Base-by-base conservation (phyloP, 2,329 filamentous ascomycete genomes). In the Alternaria angustiovoidea region DNA sequence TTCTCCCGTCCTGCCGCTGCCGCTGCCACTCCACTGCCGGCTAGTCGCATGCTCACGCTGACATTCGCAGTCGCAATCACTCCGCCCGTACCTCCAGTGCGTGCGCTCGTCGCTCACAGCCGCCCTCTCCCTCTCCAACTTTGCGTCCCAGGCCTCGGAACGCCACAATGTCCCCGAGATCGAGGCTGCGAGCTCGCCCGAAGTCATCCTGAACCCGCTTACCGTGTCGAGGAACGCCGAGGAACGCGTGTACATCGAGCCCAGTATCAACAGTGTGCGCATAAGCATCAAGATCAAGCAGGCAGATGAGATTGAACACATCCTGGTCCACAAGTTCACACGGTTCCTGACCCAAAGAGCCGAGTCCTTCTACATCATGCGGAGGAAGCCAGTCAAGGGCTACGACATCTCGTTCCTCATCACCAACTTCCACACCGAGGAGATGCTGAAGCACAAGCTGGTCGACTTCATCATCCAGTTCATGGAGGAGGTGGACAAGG, bases 401-500 rank as follows among this genome's bases (percentile, higher is more conserved):
- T 99, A 99, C 79, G 95, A 99, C 73, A 99, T 99, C 71, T 97
- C 94, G 7, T 99, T 99, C 84, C 80, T 99, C 75, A 96, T 99
- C 76, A 99, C 95, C 47, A 99, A 99, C 82, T 96, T 95, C 84
- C 95, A 99, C 75, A 98, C 95, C 5, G 95, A 98, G 80, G 92
- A 96, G 78, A 97, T 99, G 93, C 81, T 98, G 78, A 98, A 98
- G 85, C 94, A 99, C 79, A 98, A 99, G 84, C 86, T 99, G 70
- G 96, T 99, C 34, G 95, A 99, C 79, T 99, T 99, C 75, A 96
- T 99, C 70, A 97, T 99, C 68, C 90, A 98, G 76, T 99, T 99
- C 76, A 98, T 99, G 94, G 94, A 99, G 81, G 95, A 99, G 79
- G 96, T 99, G 5, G 96, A 99, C 81, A 99, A 99, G 85, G 95